Evolutionary conservation across 2,329 filamentous ascomycete genomes (phyloP), one percentile per base, ranked within the genome.

Genomic region (Dissoconium aciculare): DNA sequence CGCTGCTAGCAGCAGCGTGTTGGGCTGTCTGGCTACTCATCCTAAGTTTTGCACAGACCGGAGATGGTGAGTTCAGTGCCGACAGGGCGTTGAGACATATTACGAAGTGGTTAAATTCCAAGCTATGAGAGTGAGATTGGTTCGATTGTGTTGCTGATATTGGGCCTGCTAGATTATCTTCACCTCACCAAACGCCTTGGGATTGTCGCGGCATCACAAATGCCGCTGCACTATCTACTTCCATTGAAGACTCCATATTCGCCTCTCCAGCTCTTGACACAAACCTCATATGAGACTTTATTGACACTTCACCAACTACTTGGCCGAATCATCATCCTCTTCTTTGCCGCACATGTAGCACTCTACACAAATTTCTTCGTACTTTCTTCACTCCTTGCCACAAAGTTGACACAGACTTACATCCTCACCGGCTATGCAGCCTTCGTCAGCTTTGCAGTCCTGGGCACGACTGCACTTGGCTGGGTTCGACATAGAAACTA

Each of bases 151-250:
- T 31, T n/a, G 4, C 40, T 23, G 19, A 23, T n/a, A n/a, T 8
- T 23, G 8, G 19, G n/a, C 19, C n/a, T 23, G 15, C 24, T n/a
- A 72, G 71, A 75, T 49, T 75, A 74, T 34, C 57, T 74, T 16
- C 71, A 75, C 47, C 53, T 75, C 14, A 74, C 71, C 14, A 74
- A 73, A 52, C 63, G 70, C 4, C 60, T 75, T 31, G 71, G 66
- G 11, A 67, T 69, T 27, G 59, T 74, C 29, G 68, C 58, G 13
- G 59, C 69, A 4, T 73, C 70, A 5, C 71, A 75, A 41, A 47
- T 71, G 1, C 71, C 71, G 1, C 47, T 74, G 2, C 69, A 74
- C 32, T 69, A 72, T 34, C 56, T 74, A 5, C 60, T 76, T 35
- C 54, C 64, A 11, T 55, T 66, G 33, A 62, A 63, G 31, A 59